Conservation (phyloP, 345 rosid species). For the Salix brachista region DNA sequence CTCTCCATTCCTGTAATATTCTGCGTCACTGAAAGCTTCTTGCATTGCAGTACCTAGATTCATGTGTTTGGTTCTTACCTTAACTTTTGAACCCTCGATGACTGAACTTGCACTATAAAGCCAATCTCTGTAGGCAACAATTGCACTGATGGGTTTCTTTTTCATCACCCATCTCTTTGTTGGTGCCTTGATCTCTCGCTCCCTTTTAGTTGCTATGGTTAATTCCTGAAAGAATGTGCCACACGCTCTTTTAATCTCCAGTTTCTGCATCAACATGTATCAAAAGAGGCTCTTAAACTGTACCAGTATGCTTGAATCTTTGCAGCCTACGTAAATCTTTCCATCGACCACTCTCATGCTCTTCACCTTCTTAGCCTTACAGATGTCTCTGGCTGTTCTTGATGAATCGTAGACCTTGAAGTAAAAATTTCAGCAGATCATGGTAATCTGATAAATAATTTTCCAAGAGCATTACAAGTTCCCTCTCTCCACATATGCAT, state of each 20-base stretch:
- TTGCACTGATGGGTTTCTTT: slow-evolving; percentile 57
- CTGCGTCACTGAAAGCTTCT: slow-evolving; percentile 10
- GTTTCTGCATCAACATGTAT: background rate
- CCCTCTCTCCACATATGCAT: too few relatives aligned
- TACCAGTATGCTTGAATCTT: slow-evolving; percentile 91
- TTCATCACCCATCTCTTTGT: slow-evolving; percentile 67
- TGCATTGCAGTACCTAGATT: too few relatives aligned
- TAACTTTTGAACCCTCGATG: slow-evolving; percentile 66
- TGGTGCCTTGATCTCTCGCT: slow-evolving; percentile 69
- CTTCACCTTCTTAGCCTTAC: slow-evolving; percentile 56
- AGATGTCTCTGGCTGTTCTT: slow-evolving; percentile 44
- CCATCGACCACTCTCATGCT: slow-evolving; percentile 59
- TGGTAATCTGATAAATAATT: background rate
- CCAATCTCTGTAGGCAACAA: slow-evolving; percentile 72
- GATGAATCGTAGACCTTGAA: slow-evolving; percentile 65
- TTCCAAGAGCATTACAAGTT: too few relatives aligned
- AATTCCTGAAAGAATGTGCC: slow-evolving; percentile 50
- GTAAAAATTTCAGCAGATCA: background rate
- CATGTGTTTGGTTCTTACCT: slow-evolving; percentile 37
- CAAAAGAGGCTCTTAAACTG: background rate
- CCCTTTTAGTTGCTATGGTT: slow-evolving; percentile 40
- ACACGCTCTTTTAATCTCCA: background rate
- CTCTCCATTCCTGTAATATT: slow-evolving; percentile 67
- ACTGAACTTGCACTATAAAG: slow-evolving; percentile 63
- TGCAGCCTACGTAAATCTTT: slow-evolving; percentile 72